Conservation (phyloP, 2,329 filamentous ascomycete genomes). For the Talaromyces amestolkiae region DNA sequence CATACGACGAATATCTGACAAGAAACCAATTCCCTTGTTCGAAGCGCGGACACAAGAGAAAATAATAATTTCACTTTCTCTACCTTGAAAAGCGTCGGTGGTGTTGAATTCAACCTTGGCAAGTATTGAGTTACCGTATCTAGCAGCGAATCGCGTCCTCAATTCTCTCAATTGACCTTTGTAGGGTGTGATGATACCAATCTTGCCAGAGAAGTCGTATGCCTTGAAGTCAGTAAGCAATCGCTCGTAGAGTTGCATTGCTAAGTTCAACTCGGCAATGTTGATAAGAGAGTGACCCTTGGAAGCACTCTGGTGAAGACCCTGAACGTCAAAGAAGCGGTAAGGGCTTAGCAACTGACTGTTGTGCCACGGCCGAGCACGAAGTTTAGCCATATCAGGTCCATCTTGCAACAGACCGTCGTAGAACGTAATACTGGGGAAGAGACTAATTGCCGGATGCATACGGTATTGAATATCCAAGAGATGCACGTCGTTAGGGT, state of each 20-base stretch:
- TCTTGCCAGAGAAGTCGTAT: conserved; percentile 73
- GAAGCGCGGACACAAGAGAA: conserved; percentile 97
- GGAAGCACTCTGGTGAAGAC: conserved; percentile 75
- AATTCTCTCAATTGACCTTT: conserved; percentile 86
- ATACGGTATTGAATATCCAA: conserved; percentile 99
- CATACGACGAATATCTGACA: conserved; percentile 98
- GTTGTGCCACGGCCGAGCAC: conserved; percentile 79
- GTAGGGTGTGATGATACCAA: conserved; percentile 97
- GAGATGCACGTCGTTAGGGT: conserved; percentile 82
- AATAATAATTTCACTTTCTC: conserved; percentile 96
- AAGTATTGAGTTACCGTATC: conserved; percentile 72
- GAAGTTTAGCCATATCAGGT: conserved; percentile 72
- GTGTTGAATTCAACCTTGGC: conserved; percentile 95
- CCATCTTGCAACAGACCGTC: conserved; percentile 84
- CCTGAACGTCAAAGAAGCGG: conserved; percentile 94
- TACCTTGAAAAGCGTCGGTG: conserved; percentile 94
- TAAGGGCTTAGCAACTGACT: conserved; percentile 83
- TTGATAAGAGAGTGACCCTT: conserved; percentile 91
- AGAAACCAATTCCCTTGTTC: conserved; percentile 92
- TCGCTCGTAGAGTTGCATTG: conserved; percentile 78
- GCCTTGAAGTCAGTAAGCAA: conserved; percentile 69
- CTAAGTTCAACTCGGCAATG: conserved; percentile 78
- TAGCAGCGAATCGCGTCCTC: conserved; percentile 67
- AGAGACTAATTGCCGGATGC: conserved; percentile 93
- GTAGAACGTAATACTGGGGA: conserved; percentile 90